Percentiles rank a stretch among this genome's conserved stretches.
phyloP scores from a whole-genome alignment of 208 protist genomes.

The Leishmania braziliensis region DNA sequence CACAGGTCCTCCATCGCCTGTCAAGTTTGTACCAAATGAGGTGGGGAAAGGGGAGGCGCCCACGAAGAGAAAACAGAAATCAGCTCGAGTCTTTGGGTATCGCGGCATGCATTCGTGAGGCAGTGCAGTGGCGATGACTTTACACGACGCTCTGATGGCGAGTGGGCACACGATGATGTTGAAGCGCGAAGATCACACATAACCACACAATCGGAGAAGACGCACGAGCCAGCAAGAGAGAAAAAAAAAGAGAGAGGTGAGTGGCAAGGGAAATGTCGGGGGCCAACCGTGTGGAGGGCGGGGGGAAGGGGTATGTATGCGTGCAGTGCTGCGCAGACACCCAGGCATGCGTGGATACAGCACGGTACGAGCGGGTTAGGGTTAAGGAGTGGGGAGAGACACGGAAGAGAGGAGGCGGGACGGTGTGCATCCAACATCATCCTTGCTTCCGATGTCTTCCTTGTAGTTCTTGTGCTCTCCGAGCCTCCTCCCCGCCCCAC shows the following conservation, averaged over 20 bases:
- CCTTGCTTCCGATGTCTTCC: neutral
- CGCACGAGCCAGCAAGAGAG: neutral
- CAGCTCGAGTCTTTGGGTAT: neutral
- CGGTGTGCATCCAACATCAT: neutral
- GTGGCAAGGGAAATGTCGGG: neutral
- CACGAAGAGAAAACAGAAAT: neutral
- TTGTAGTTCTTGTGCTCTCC: neutral
- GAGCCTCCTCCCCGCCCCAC: neutral
- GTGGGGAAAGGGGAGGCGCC: neutral
- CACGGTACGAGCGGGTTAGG: neutral
- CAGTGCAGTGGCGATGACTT: neutral
- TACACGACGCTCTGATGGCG: neutral
- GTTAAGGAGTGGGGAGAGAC: neutral
- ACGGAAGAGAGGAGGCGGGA: slow-evolving; percentile 1
- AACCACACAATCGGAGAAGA: neutral
- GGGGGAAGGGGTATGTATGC: neutral
- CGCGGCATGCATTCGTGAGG: neutral
- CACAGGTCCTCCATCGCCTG: slow-evolving; percentile 34
- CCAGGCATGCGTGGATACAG: neutral
- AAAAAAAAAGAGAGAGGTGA: neutral
- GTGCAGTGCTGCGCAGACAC: neutral
- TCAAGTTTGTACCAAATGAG: neutral
- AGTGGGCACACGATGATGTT: neutral
- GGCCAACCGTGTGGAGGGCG: neutral
- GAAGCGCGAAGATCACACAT: neutral